phyloP scores from a whole-genome alignment of 2,329 filamentous ascomycete genomes.

The Fusarium nanum region DNA sequence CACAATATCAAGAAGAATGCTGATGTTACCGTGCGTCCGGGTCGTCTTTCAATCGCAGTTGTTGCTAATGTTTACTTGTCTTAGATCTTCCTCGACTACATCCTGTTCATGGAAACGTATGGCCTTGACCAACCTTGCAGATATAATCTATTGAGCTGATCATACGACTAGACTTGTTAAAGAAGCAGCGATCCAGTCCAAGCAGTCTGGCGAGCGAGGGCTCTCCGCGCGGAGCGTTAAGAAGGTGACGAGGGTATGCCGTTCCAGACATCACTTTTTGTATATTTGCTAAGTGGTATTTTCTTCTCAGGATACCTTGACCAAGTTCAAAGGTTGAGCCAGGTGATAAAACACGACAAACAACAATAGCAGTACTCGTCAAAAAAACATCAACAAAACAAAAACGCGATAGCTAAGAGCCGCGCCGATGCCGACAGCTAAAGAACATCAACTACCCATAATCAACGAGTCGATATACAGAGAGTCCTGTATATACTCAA shows the following conservation, averaged over 20 bases:
- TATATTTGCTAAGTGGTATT: conserved; percentile 19
- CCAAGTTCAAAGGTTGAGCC: conserved; percentile 74
- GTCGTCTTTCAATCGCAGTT: conserved; percentile 23
- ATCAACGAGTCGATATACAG: not conserved
- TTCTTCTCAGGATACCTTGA: conserved; percentile 66
- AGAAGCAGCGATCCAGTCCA: conserved; percentile 81
- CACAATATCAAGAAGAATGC: conserved; percentile 85
- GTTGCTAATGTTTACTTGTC: conserved; percentile 42
- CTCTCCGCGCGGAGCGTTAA: conserved; percentile 81
- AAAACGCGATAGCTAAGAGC: conserved; percentile 1
- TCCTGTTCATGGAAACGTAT: conserved; percentile 80
- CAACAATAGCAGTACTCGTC: not conserved
- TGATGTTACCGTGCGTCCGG: conserved; percentile 77
- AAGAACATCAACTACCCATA: not conserved
- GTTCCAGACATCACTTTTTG: not conserved
- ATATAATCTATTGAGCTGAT: not conserved
- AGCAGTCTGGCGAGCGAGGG: conserved; percentile 76
- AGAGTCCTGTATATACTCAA: not conserved
- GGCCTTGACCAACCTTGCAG: conserved; percentile 21
- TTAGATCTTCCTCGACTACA: conserved; percentile 86
- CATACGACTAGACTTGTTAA: conserved; percentile 72
- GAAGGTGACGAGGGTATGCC: conserved; percentile 78
- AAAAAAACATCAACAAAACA: not conserved
- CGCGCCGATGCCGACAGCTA: conserved; percentile 7
- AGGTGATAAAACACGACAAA: not conserved